Conservation (phyloP, 768 basidiomycete genomes). For the Boletus insuetus region DNA sequence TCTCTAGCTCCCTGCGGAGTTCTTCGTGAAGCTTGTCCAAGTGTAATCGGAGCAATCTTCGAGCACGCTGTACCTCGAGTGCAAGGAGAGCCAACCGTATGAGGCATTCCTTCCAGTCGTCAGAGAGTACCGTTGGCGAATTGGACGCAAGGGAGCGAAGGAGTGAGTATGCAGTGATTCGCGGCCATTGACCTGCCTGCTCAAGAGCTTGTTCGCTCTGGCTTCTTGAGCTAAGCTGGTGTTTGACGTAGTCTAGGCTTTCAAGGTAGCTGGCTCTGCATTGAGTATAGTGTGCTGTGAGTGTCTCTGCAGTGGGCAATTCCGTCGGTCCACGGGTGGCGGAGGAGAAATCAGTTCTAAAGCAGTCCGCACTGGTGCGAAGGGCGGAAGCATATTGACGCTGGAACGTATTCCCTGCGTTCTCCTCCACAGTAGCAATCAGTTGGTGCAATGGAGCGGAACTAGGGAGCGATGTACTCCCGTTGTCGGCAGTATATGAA, state of each 20-base stretch:
- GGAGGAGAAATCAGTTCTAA: constrained; percentile 2
- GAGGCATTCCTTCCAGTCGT: constrained; percentile 32
- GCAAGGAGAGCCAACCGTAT: constrained; percentile 26
- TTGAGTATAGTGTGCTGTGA: constrained; percentile 7
- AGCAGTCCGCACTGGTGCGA: constrained; percentile 2
- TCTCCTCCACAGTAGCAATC: not conserved
- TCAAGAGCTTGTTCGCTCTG: constrained; percentile 16
- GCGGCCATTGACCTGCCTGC: constrained; percentile 37
- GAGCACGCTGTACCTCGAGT: constrained; percentile 36
- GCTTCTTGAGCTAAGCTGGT: constrained; percentile 12
- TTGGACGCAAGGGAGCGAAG: constrained; percentile 31
- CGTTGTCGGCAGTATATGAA: not conserved
- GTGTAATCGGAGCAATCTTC: constrained; percentile 30
- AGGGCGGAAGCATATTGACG: not conserved
- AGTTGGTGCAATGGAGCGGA: constrained; percentile 2
- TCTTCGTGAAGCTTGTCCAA: constrained; percentile 27
- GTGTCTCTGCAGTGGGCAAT: not conserved
- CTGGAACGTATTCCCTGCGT: constrained; percentile 11
- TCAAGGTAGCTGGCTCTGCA: constrained; percentile 5
- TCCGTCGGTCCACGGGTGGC: not conserved
- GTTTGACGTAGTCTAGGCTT: not conserved
- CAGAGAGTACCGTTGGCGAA: constrained; percentile 10
- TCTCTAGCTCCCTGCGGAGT: constrained; percentile 25
- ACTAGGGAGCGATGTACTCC: not conserved
- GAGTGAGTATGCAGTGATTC: constrained; percentile 30